A percentile compares a stretch with the other conserved stretches of the same genome.
Conservation (phyloP, 1,284 basidiomycete species). For the Puccinia triticina region DNA sequence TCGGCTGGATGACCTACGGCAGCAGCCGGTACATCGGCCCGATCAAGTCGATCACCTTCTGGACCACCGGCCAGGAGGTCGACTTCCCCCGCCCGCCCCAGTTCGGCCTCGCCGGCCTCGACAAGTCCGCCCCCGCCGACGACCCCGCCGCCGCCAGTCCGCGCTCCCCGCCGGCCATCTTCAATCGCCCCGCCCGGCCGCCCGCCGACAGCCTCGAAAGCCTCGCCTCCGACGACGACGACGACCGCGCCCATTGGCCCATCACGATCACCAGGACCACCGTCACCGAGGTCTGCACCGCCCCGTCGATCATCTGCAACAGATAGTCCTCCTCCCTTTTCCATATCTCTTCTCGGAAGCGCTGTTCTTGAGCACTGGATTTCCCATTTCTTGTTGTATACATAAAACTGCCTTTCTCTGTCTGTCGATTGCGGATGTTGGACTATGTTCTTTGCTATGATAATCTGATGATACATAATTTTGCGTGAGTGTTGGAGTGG, state of each 20-base stretch:
- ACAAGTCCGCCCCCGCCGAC: neutral
- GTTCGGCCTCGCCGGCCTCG: neutral
- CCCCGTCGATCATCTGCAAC: conserved; percentile 3
- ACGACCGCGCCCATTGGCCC: conserved; percentile 16
- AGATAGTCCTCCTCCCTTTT: too few relatives aligned
- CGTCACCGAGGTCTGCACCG: conserved; percentile 27
- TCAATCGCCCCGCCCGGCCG: neutral
- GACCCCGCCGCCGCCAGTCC: neutral
- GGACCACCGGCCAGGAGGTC: conserved; percentile 48
- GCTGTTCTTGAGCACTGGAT: too few relatives aligned
- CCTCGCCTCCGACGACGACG: neutral
- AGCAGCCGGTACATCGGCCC: conserved; percentile 38
- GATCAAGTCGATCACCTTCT: conserved; percentile 46
- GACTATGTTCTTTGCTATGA: too few relatives aligned
- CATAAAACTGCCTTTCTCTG: too few relatives aligned
- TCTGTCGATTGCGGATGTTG: too few relatives aligned
- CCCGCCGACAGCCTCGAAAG: neutral
- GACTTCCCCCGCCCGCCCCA: conserved; percentile 31
- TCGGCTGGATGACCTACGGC: conserved; percentile 45
- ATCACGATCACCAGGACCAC: conserved; percentile 39
- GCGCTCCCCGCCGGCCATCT: neutral
- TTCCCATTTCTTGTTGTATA: too few relatives aligned
- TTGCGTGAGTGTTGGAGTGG: too few relatives aligned
- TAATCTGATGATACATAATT: too few relatives aligned
- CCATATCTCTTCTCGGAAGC: too few relatives aligned